Conservation (phyloP, 352 stramenopile species). For the Blastocystis sp. region DNA sequence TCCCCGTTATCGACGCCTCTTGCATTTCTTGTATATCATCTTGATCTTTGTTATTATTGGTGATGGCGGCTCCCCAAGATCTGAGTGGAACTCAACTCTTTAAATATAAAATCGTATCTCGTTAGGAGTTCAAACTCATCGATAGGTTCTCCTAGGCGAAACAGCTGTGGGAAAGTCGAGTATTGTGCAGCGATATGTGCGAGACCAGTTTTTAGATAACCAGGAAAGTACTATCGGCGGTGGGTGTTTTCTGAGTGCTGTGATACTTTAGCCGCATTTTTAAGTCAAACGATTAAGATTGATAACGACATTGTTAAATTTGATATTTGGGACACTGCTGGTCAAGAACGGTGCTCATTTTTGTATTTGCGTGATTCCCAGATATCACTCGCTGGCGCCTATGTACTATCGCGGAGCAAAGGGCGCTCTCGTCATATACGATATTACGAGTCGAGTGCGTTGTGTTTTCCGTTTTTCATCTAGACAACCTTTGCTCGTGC, state of each 20-base stretch:
- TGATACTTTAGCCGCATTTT: slow-evolving; percentile 78
- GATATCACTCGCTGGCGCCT: slow-evolving; percentile 84
- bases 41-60: neutral
- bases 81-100: slow-evolving; percentile 38
- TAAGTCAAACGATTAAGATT: slow-evolving; percentile 88
- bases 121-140: neutral
- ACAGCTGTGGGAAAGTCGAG: slow-evolving; percentile 89
- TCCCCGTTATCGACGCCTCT: neutral
- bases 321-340: slow-evolving; percentile 92
- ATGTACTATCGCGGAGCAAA: slow-evolving; percentile 97
- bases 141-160: slow-evolving; percentile 75
- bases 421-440: slow-evolving; percentile 92
- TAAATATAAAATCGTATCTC: slow-evolving; percentile 52
- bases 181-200: slow-evolving; percentile 89
- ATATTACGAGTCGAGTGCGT: slow-evolving; percentile 80
- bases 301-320: slow-evolving; percentile 86
- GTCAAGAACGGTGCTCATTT: slow-evolving; percentile 75
- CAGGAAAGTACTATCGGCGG: slow-evolving; percentile 87
- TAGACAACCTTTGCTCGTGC: slow-evolving; percentile 82
- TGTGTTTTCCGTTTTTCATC: neutral
- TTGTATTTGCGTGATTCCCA: slow-evolving; percentile 20
- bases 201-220: slow-evolving; percentile 90
- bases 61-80: slow-evolving; percentile 7
- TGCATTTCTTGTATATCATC: slow-evolving; percentile 8
- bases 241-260: neutral